A percentile compares a stretch with the other conserved stretches of the same genome.
Conservation (phyloP, 2,329 filamentous ascomycete species). For the Nemania abortiva region DNA sequence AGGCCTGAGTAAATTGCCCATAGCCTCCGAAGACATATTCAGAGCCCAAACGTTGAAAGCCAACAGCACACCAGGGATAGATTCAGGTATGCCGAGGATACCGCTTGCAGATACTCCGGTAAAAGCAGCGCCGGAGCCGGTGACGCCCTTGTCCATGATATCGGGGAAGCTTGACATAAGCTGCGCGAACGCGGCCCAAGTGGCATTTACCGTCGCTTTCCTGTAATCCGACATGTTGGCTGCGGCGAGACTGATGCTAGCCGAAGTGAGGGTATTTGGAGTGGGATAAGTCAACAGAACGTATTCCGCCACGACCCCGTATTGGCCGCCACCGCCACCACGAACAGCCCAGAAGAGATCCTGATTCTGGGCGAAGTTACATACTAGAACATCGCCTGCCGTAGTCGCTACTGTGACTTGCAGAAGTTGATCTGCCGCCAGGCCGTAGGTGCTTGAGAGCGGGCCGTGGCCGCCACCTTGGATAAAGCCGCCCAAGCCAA, state of each 20-base stretch:
- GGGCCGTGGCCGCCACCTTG: constrained; percentile 62
- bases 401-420: constrained; percentile 39
- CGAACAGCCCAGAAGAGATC: constrained; percentile 67
- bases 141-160: constrained; percentile 3
- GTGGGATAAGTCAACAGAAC: constrained; percentile 6
- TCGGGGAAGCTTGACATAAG: constrained; percentile 12
- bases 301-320: constrained; percentile 56
- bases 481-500: constrained; percentile 53
- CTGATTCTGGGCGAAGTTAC: constrained; percentile 55
- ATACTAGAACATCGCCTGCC: constrained; percentile 50
- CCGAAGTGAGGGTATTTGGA: background rate
- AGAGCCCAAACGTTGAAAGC: background rate
- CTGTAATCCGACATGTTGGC: constrained; percentile 2
- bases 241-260: background rate
- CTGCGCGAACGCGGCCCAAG: constrained; percentile 1
- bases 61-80: background rate
- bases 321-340: constrained; percentile 63
- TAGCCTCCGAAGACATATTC: background rate
- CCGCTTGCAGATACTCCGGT: background rate
- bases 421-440: constrained; percentile 60
- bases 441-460: constrained; percentile 54
- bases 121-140: background rate
- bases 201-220: background rate
- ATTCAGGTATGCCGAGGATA: background rate
- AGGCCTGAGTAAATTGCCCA: background rate